These are phyloP conservation scores for Neofusicoccum laricinum DNA, from an alignment of 2,329 filamentous ascomycete genomes.

Conservation along the genomic window DNA sequence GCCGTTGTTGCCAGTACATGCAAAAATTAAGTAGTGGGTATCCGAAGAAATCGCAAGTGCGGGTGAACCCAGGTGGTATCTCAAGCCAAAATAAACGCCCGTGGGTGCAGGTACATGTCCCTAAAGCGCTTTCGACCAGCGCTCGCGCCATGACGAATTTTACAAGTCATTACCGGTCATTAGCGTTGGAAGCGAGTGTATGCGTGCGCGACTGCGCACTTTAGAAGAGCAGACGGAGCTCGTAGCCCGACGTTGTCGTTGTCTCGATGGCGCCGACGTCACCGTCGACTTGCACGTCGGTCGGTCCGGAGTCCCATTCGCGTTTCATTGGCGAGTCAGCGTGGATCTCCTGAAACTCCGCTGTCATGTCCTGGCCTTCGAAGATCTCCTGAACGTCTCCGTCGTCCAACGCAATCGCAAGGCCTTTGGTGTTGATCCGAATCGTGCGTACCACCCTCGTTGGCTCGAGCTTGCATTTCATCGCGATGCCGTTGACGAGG, in stretches of 20 bases:
- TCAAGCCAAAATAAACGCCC: conserved; percentile 14
- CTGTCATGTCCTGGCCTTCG: conserved; percentile 87
- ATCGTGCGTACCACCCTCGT: conserved; percentile 68
- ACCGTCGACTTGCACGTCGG: conserved; percentile 49
- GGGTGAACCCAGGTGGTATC: conserved; percentile 12
- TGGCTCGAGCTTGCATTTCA: conserved; percentile 78
- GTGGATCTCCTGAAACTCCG: conserved; percentile 64
- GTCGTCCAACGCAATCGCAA: conserved; percentile 86
- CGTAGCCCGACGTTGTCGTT: conserved; percentile 45
- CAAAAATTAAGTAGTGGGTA: conserved; percentile 16
- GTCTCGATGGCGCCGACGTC: conserved; percentile 44
- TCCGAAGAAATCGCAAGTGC: conserved; percentile 11
- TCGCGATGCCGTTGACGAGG: conserved; percentile 67
- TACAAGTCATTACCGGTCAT: conserved; percentile 15
- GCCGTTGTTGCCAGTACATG: conserved; percentile 13
- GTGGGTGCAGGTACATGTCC: conserved; percentile 13
- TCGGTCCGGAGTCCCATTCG: conserved; percentile 51
- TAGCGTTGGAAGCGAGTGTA: conserved; percentile 9
- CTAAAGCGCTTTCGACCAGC: conserved; percentile 15
- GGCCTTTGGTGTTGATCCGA: conserved; percentile 68
- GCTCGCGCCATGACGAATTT: conserved; percentile 13
- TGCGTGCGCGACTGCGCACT: background rate
- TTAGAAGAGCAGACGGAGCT: conserved; percentile 49
- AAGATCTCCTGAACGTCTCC: conserved; percentile 79
- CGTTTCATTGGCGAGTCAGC: conserved; percentile 46